Percentiles rank a stretch among this genome's conserved stretches.
Conservation (phyloP, 2,329 filamentous ascomycete genomes). For the Capronia americana region DNA sequence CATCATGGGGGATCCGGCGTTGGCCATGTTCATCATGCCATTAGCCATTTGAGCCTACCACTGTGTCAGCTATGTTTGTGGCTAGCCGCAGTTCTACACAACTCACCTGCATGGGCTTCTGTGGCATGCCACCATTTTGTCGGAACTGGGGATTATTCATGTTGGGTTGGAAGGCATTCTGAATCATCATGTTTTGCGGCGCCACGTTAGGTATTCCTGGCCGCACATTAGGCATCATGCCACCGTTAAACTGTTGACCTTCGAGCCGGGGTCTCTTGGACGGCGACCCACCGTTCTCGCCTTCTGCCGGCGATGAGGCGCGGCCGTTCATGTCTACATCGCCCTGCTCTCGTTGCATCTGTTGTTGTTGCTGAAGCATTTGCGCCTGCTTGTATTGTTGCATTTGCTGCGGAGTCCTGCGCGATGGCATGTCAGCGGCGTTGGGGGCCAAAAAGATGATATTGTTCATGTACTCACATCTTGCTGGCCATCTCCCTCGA, state of each 20-base stretch:
- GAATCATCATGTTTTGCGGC: constrained; percentile 49
- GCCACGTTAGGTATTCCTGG: constrained; percentile 68
- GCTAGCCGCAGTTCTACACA: constrained; percentile 63
- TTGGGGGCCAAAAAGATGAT: background rate
- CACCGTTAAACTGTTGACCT: constrained; percentile 72
- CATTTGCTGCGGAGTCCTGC: constrained; percentile 40
- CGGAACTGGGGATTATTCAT: constrained; percentile 68
- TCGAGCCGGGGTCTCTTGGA: constrained; percentile 88
- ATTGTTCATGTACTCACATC: constrained; percentile 29
- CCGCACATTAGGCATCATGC: constrained; percentile 77
- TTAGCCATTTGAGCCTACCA: constrained; percentile 75
- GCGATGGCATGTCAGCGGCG: constrained; percentile 1
- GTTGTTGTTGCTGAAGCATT: constrained; percentile 71
- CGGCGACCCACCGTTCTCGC: constrained; percentile 88
- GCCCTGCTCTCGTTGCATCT: constrained; percentile 86
- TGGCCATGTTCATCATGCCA: constrained; percentile 69
- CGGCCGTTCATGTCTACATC: constrained; percentile 85
- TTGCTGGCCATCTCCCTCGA: constrained; percentile 34
- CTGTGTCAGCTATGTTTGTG: constrained; percentile 65
- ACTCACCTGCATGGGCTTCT: constrained; percentile 89
- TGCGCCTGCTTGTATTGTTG: constrained; percentile 44
- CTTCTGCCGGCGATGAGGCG: constrained; percentile 79
- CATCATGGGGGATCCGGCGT: constrained; percentile 84
- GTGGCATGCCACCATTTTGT: constrained; percentile 40
- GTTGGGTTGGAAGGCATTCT: constrained; percentile 76